phyloP scores from a whole-genome alignment of 2,329 filamentous ascomycete species.

The Diaporthe australafricana region DNA sequence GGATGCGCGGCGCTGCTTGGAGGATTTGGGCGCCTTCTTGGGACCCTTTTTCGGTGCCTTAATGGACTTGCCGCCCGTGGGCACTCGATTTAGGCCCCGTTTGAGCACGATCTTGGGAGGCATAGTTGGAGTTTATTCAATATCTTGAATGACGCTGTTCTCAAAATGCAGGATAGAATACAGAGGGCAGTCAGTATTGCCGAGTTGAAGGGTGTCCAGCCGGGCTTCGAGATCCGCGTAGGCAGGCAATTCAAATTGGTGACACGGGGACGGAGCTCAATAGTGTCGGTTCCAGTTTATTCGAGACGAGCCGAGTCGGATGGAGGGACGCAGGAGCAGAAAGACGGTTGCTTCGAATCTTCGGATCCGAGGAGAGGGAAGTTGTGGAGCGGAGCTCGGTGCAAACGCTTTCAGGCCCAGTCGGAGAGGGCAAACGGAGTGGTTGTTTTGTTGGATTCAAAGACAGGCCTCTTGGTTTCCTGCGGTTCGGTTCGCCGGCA shows the following conservation, averaged over 20 bases:
- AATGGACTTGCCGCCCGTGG: conserved; percentile 36
- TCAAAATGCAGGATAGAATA: background rate
- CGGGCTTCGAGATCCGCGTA: background rate
- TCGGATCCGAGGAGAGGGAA: conserved; percentile 6
- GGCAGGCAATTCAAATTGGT: background rate
- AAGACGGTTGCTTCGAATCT: background rate
- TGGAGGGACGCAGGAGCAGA: background rate
- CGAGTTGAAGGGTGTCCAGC: background rate
- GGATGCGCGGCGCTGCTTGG: conserved; percentile 59
- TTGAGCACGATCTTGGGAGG: conserved; percentile 36
- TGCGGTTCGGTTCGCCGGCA: background rate
- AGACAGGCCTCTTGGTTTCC: conserved; percentile 50
- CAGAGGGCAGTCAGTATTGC: background rate
- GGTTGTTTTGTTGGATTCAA: conserved; percentile 46
- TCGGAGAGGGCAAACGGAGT: conserved; percentile 37
- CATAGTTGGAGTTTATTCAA: background rate
- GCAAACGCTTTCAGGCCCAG: conserved; percentile 31
- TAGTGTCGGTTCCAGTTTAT: background rate
- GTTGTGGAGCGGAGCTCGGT: conserved; percentile 3
- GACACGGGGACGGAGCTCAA: background rate
- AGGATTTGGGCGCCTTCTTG: conserved; percentile 27
- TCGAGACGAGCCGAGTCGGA: background rate
- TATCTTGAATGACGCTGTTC: background rate
- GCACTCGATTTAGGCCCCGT: conserved; percentile 27
- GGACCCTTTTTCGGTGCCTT: conserved; percentile 36